Conservation (phyloP, 2,329 filamentous ascomycete species). For the Sporothrix humicola region DNA sequence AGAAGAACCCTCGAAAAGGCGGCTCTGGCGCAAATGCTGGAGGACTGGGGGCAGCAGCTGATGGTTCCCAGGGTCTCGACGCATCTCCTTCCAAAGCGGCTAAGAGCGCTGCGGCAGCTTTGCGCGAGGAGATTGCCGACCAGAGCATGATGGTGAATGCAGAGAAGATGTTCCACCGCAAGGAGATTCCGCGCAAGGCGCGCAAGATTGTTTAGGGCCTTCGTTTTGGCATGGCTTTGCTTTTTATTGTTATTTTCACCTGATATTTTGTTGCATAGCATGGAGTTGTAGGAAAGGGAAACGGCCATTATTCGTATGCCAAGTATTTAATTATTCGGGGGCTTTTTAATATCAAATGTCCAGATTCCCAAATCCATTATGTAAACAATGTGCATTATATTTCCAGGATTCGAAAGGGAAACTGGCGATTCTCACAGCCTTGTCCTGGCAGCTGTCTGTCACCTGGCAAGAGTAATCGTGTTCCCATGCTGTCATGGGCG, state of each 20-base stretch:
- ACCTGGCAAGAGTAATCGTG: background rate
- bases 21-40: background rate
- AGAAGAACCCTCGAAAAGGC: background rate
- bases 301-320: background rate
- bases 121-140: conserved; percentile 59
- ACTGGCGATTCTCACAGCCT: background rate
- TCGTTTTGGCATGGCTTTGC: background rate
- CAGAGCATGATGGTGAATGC: conserved; percentile 70
- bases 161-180: conserved; percentile 58
- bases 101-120: conserved; percentile 42
- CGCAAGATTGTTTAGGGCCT: conserved; percentile 40
- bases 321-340: background rate
- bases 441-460: conserved; percentile 1
- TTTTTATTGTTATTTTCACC: background rate
- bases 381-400: too few species aligned
- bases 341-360: too few species aligned
- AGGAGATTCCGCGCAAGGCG: conserved; percentile 57
- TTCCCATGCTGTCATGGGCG: background rate
- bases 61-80: background rate
- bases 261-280: conserved; percentile 27
- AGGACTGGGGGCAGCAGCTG: background rate
- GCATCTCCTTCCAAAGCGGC: conserved; percentile 25
- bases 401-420: too few species aligned
- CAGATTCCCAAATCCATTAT: too few species aligned
- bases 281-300: conserved; percentile 21